Evolutionary conservation across 257 asterid species (phyloP).

Genomic region (Solanum neorickii): DNA sequence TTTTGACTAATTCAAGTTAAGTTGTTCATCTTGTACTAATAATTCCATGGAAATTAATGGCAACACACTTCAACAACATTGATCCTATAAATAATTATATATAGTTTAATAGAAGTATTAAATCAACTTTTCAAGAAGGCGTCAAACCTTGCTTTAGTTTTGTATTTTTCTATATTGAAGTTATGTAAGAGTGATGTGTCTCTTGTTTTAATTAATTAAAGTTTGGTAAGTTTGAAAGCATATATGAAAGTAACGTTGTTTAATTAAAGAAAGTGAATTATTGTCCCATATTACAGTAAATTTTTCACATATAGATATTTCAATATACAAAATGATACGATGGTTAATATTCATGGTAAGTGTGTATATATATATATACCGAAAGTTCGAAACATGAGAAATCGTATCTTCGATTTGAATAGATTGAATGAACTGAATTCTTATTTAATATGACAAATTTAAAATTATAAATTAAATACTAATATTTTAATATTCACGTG

Average conservation of each 20-base stretch:
- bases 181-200: background rate
- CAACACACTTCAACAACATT: background rate
- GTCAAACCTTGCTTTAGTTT: background rate
- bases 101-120: background rate
- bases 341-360: background rate
- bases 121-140: background rate
- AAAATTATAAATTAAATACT: no score
- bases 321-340: background rate
- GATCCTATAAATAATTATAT: background rate
- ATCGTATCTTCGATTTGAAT: background rate
- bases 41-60: background rate
- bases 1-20: background rate
- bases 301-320: background rate
- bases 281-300: background rate
- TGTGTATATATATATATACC: no score
- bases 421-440: background rate
- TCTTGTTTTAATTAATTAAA: background rate
- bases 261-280: background rate
- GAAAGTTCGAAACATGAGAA: background rate
- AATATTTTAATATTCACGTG: no score
- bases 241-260: background rate
- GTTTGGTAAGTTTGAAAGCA: background rate
- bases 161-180: background rate
- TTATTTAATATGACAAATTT: background rate
- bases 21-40: background rate